phyloP scores from a whole-genome alignment of 805 yeast species.

The Yarrowia keelungensis region DNA sequence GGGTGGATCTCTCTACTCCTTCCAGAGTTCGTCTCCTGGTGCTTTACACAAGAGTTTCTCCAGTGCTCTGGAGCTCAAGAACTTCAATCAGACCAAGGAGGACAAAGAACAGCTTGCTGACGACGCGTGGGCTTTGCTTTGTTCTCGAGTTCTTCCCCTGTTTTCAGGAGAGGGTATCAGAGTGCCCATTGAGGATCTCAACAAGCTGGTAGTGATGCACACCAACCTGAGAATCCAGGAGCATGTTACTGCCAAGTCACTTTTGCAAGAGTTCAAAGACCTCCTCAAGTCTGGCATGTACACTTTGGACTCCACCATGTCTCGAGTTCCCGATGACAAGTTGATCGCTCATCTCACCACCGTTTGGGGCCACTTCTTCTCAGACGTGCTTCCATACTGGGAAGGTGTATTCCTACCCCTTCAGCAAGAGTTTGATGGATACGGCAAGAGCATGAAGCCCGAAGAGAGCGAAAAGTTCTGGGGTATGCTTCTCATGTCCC shows the following conservation, averaged over 20 bases:
- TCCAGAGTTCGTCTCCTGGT: constrained; percentile 51
- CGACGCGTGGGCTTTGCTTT: constrained; percentile 59
- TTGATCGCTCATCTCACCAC: constrained; percentile 49
- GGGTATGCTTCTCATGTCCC: constrained; percentile 45
- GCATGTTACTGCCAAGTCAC: constrained; percentile 50
- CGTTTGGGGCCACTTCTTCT: constrained; percentile 65
- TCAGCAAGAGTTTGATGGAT: constrained; percentile 58
- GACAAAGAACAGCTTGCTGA: constrained; percentile 53
- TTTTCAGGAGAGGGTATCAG: constrained; percentile 58
- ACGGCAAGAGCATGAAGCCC: constrained; percentile 51
- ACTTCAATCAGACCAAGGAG: constrained; percentile 44
- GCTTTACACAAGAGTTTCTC: constrained; percentile 45
- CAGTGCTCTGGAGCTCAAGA: constrained; percentile 48
- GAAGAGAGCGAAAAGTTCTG: constrained; percentile 53
- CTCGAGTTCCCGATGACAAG: constrained; percentile 47
- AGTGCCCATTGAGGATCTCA: constrained; percentile 65
- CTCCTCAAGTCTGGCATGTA: constrained; percentile 55
- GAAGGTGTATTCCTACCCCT: constrained; percentile 69
- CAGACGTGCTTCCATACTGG: constrained; percentile 62
- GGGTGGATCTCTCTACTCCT: constrained; percentile 53
- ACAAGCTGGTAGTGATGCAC: constrained; percentile 56
- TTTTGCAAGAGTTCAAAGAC: constrained; percentile 57
- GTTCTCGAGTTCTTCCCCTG: constrained; percentile 55
- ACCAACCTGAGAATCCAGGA: constrained; percentile 52
- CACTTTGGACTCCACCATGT: constrained; percentile 41